phyloP scores from a whole-genome alignment of 164 flowering plant species.

The Magnolia changhungtana region DNA sequence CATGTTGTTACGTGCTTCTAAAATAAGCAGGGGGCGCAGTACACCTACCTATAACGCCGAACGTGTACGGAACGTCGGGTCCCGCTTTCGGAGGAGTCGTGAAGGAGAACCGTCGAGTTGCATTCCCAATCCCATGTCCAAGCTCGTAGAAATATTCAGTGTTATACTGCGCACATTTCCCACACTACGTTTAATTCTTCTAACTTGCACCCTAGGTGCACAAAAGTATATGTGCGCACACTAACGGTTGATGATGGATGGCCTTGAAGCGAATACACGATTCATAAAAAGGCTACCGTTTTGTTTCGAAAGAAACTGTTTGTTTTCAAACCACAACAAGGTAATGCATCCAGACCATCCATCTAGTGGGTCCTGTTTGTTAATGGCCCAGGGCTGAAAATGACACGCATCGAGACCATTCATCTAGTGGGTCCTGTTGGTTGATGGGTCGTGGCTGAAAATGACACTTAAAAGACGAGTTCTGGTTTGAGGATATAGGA shows the following conservation, averaged over 20 bases:
- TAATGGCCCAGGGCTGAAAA: too few species aligned
- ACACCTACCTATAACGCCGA: conserved; percentile 49
- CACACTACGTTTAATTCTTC: neutral
- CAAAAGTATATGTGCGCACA: neutral
- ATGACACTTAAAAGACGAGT: too few species aligned
- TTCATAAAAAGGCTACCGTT: neutral
- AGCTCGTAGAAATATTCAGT: conserved; percentile 47
- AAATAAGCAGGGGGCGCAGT: neutral
- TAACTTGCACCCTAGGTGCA: neutral
- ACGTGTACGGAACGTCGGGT: conserved; percentile 57
- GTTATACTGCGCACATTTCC: conserved; percentile 33
- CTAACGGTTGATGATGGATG: neutral
- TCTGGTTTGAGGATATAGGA: neutral
- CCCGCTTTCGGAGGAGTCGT: conserved; percentile 49
- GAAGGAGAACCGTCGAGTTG: conserved; percentile 42
- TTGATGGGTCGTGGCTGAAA: too few species aligned
- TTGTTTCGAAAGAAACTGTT: too few species aligned
- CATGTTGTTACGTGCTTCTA: too few species aligned
- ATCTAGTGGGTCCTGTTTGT: too few species aligned
- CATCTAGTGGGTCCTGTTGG: too few species aligned
- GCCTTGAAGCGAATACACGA: neutral
- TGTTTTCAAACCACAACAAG: too few species aligned
- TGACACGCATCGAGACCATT: too few species aligned
- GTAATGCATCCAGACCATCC: too few species aligned
- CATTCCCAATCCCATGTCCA: conserved; percentile 29